Percentiles rank a stretch among this genome's conserved stretches.
phyloP scores from a whole-genome alignment of 139 green algal species.

The Penium margaritaceum region DNA sequence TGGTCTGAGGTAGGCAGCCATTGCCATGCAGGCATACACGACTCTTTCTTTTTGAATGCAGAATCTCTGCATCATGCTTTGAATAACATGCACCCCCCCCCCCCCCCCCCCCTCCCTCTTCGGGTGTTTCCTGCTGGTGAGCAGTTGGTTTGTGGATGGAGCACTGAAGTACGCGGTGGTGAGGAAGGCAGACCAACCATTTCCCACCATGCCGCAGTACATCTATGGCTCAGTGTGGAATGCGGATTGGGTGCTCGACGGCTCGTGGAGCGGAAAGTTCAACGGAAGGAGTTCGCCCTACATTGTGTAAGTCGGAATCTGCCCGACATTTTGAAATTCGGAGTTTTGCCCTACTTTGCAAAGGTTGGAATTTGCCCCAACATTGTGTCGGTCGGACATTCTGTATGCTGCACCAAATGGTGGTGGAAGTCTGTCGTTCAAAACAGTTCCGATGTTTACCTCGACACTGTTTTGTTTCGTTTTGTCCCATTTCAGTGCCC shows the following conservation, averaged over 20 bases:
- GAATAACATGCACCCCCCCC: too few relatives aligned
- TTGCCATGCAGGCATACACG: neutral
- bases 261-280: neutral
- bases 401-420: too few relatives aligned
- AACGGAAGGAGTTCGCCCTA: neutral
- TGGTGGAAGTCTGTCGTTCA: too few relatives aligned
- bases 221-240: neutral
- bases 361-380: too few relatives aligned
- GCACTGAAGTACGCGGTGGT: neutral
- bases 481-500: too few relatives aligned
- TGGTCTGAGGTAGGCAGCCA: neutral
- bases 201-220: neutral
- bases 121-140: neutral
- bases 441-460: too few relatives aligned
- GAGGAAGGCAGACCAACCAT: neutral
- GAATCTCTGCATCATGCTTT: too few relatives aligned
- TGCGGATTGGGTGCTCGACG: neutral
- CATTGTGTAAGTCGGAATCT: slow-evolving; percentile 5
- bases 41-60: too few relatives aligned
- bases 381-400: too few relatives aligned
- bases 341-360: too few relatives aligned
- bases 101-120: neutral
- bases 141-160: neutral
- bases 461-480: too few relatives aligned
- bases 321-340: too few relatives aligned